Conservation (phyloP, 129 eudicot species). For the sunflower (Helianthus annuus) region HanXRQr2.0-SUNRISE NC_035433.2:138900029-138900528, state of each 20-base stretch:
- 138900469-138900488: too few relatives aligned
- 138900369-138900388: constrained; percentile 39
- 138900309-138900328: constrained; percentile 94
- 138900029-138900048: too few relatives aligned
- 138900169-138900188: constrained; percentile 1
- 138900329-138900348: constrained; percentile 76
- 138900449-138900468: too few relatives aligned
- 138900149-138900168: constrained; percentile 14
- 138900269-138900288: constrained; percentile 95
- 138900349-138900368: constrained; percentile 88
- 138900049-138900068: too few relatives aligned
- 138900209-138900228: background rate
- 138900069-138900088: background rate
- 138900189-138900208: constrained; percentile 12
- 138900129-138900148: constrained; percentile 13
- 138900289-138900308: constrained; percentile 87
- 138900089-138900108: background rate
- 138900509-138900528: too few relatives aligned
- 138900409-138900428: too few relatives aligned
- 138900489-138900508: too few relatives aligned
- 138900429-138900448: too few relatives aligned
- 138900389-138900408: background rate
- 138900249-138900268: constrained; percentile 37
- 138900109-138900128: constrained; percentile 15
- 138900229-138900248: constrained; percentile 16